Evolutionary conservation across 2,329 filamentous ascomycete species (phyloP).

Genomic region (Aspergillus viridinutans): DNA sequence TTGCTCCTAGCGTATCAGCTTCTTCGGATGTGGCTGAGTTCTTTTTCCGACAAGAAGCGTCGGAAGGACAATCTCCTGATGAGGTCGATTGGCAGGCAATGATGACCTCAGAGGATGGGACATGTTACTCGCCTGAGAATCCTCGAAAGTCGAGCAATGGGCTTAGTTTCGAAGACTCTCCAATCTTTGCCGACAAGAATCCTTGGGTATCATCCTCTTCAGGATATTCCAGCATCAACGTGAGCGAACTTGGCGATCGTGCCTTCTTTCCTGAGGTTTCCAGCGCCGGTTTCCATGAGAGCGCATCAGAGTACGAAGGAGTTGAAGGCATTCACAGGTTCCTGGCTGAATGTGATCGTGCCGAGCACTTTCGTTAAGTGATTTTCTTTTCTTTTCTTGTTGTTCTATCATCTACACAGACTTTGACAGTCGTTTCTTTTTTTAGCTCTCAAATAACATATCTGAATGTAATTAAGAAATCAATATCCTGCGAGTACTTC

Average conservation of each 20-base stretch:
- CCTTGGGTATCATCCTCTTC: slow-evolving; percentile 53
- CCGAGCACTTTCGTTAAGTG: slow-evolving; percentile 23
- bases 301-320: slow-evolving; percentile 55
- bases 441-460: not conserved
- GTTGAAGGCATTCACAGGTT: slow-evolving; percentile 64
- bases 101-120: slow-evolving; percentile 43
- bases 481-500: not conserved
- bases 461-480: not conserved
- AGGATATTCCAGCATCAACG: slow-evolving; percentile 55
- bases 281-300: slow-evolving; percentile 31
- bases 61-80: slow-evolving; percentile 30
- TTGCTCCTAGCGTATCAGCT: slow-evolving; percentile 60
- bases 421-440: slow-evolving; percentile 15
- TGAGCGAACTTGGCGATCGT: slow-evolving; percentile 47
- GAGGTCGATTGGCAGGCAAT: slow-evolving; percentile 56
- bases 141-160: slow-evolving; percentile 25
- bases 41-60: slow-evolving; percentile 41
- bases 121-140: slow-evolving; percentile 20
- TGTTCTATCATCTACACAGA: slow-evolving; percentile 5
- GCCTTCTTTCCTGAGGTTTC: slow-evolving; percentile 37
- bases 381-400: slow-evolving; percentile 1
- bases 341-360: slow-evolving; percentile 59
- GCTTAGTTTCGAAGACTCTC: slow-evolving; percentile 38
- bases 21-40: slow-evolving; percentile 41
- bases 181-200: slow-evolving; percentile 44